Evolutionary conservation across 2,329 filamentous ascomycete species (phyloP), one percentile per base, ranked within the genome.

Genomic region (Colletotrichum phormii): DNA sequence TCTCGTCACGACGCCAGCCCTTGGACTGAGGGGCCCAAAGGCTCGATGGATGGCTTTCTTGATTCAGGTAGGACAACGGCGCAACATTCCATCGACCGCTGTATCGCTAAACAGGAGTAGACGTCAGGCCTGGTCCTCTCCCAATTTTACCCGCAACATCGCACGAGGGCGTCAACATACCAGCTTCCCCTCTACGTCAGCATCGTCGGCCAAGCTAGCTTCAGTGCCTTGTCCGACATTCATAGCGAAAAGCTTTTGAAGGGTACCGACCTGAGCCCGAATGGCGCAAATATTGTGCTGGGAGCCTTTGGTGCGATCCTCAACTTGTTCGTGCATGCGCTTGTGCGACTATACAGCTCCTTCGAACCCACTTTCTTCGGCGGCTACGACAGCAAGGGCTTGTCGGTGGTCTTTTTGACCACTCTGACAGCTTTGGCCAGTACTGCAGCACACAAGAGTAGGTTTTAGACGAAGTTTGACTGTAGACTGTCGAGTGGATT

Each of bases 191-290:
- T 79, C 8, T 82, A 81, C 71, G 63, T 77, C 31, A 64, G 80
- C 5, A 75, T 82, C 22, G 64, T 80, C 12, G 77, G 78, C 49
- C 79, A 81, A 35, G 77, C 78, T 4, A 76, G 76, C 42, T 74
- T 80, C 42, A 78, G 79, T 72, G 77, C 80, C 1, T 65, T 77
- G 8, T 75, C 80, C 4, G 78, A 80, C 51, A 79, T 81, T 6
- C 79, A 81, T 65, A 78, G 81, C 71, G 79, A 82, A 73, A 76
- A 73, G 33, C 75, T 82, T 22, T 72, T 80, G 18, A 79, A 80
- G 72, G 74, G 68, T 60, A 75, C 76, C 35, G 75, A 78, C 31
- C 76, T 77, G 5, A 79, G 79, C 24, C 54, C 80, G 1, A 79
- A 81, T 67, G 79, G 77, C 7, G 76, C 77, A 53, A 81, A 80